A percentile compares a stretch with the other conserved stretches of the same genome.
Evolutionary conservation across 1,284 basidiomycete genomes (phyloP).

Genomic region (Irpex sp.): DNA sequence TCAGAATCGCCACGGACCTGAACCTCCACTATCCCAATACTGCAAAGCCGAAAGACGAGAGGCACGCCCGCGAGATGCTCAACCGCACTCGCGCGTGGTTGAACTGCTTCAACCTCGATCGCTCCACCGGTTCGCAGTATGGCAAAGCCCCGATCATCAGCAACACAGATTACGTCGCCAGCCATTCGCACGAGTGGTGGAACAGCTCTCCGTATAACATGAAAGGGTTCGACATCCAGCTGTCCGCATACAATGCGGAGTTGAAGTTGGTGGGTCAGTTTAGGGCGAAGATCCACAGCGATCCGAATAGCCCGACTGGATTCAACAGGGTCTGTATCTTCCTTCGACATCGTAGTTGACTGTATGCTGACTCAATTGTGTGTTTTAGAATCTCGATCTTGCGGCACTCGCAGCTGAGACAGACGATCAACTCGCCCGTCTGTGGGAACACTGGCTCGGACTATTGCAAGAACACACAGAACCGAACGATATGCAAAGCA

Average conservation of each 20-base stretch:
- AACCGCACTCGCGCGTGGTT: conserved; percentile 88
- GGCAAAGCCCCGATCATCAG: conserved; percentile 77
- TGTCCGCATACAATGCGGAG: conserved; percentile 71
- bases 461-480: conserved; percentile 45
- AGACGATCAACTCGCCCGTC: conserved; percentile 57
- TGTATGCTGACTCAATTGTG: neutral
- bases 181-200: conserved; percentile 77
- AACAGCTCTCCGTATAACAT: conserved; percentile 62
- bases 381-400: conserved; percentile 53
- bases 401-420: conserved; percentile 60
- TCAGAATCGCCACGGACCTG: conserved; percentile 76
- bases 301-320: conserved; percentile 70
- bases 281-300: conserved; percentile 59
- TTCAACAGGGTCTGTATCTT: conserved; percentile 55
- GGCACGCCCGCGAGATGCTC: conserved; percentile 76
- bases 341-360: neutral
- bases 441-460: conserved; percentile 54
- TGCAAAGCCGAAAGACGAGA: conserved; percentile 64
- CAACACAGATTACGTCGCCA: conserved; percentile 71
- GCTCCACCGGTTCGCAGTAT: conserved; percentile 79
- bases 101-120: conserved; percentile 83
- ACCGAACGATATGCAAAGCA: conserved; percentile 45
- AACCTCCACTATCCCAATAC: conserved; percentile 78
- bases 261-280: conserved; percentile 63
- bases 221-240: conserved; percentile 71